These are phyloP conservation scores for Jimgerdemannia flammicorona DNA, from an alignment of 192 early-diverging fungal species.

Conservation along the genomic window DNA sequence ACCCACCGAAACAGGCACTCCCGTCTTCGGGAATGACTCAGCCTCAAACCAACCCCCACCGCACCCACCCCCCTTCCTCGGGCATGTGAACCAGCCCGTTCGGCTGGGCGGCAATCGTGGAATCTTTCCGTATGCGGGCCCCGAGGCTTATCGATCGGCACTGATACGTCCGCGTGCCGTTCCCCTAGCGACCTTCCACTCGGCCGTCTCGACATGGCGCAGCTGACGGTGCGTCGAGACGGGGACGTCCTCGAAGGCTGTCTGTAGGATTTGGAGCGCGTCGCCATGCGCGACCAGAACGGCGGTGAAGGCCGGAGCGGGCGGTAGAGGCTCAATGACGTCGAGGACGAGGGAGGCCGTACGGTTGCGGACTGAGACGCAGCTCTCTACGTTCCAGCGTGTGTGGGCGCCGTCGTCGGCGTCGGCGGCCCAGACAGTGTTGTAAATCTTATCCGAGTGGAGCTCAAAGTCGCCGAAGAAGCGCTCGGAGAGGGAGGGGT, in stretches of 20 bases:
- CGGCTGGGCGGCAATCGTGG: too few relatives aligned
- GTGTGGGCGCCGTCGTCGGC: background rate
- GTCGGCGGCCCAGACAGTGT: constrained; percentile 41
- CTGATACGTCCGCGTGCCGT: background rate
- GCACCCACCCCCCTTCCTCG: too few relatives aligned
- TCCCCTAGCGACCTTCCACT: constrained; percentile 31
- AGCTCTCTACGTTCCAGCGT: background rate
- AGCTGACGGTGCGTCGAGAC: constrained; percentile 44
- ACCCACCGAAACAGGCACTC: too few relatives aligned
- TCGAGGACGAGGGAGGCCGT: background rate
- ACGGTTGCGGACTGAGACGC: background rate
- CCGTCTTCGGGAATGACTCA: too few relatives aligned
- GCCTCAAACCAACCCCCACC: too few relatives aligned
- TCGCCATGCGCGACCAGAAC: constrained; percentile 52
- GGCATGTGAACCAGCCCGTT: too few relatives aligned
- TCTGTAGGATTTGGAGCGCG: constrained; percentile 45
- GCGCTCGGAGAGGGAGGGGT: constrained; percentile 44
- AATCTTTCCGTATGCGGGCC: too few relatives aligned
- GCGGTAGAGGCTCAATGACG: constrained; percentile 15
- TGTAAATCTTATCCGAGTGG: constrained; percentile 35
- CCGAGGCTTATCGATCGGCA: too few relatives aligned
- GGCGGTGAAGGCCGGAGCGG: constrained; percentile 22
- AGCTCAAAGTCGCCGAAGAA: constrained; percentile 57
- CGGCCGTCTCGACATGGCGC: constrained; percentile 40
- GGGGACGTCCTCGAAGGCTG: constrained; percentile 26